Conservation (phyloP, 441 rosid genomes). For the Manihot esculenta region DNA sequence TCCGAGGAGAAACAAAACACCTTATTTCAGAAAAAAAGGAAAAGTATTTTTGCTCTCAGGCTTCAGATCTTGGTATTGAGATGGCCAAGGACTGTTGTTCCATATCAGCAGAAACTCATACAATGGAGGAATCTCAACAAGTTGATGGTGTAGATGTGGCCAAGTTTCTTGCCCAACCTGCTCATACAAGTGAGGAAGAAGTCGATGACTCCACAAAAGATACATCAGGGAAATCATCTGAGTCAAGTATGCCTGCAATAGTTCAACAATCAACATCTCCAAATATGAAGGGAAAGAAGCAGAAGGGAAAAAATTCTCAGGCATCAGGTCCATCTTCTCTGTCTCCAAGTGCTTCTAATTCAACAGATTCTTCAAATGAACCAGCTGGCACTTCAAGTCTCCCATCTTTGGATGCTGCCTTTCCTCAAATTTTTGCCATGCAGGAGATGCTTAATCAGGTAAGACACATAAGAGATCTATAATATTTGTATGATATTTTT, state of each 20-base stretch:
- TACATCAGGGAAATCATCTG: slow-evolving; percentile 42
- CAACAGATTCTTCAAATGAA: slow-evolving; percentile 51
- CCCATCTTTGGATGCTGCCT: slow-evolving; percentile 35
- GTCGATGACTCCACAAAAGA: slow-evolving; percentile 44
- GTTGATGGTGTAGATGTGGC: slow-evolving; percentile 30
- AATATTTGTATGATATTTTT: not conserved
- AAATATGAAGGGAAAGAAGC: slow-evolving; percentile 54
- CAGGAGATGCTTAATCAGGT: slow-evolving; percentile 81
- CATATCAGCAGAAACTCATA: slow-evolving; percentile 39
- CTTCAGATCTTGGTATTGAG: slow-evolving; percentile 59
- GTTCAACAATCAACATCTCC: slow-evolving; percentile 40
- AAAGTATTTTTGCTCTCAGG: slow-evolving; percentile 61
- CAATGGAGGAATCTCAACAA: slow-evolving; percentile 38
- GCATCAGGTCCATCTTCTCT: slow-evolving; percentile 44
- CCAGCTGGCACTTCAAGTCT: slow-evolving; percentile 38
- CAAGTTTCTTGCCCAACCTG: slow-evolving; percentile 34
- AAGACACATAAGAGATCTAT: not conserved
- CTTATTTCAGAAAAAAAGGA: slow-evolving; percentile 43
- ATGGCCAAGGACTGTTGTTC: slow-evolving; percentile 52
- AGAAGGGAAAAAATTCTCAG: slow-evolving; percentile 56
- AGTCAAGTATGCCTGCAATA: slow-evolving; percentile 34
- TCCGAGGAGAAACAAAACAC: slow-evolving; percentile 37
- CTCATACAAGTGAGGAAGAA: slow-evolving; percentile 41
- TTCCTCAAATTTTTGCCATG: slow-evolving; percentile 54
- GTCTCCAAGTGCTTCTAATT: slow-evolving; percentile 51